Conservation (phyloP, 2,329 filamentous ascomycete species). For the Alternaria consortialis region DNA sequence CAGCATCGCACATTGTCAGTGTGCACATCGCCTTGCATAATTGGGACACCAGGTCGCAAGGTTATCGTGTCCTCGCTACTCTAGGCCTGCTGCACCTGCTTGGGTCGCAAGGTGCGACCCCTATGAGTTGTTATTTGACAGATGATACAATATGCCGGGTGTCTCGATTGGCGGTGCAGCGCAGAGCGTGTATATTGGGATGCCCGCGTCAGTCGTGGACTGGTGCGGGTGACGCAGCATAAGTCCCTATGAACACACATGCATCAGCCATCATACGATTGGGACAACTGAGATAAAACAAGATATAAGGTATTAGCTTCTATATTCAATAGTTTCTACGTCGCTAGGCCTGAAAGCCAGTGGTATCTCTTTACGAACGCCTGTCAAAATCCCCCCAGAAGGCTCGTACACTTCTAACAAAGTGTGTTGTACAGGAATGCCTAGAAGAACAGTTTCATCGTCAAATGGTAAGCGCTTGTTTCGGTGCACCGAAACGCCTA, state of each 20-base stretch:
- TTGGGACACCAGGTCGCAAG: slow-evolving; percentile 18
- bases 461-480: slow-evolving; percentile 22
- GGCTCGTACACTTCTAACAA: slow-evolving; percentile 42
- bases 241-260: not conserved
- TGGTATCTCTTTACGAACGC: slow-evolving; percentile 38
- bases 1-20: slow-evolving; percentile 28
- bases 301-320: slow-evolving; percentile 5
- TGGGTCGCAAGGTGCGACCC: slow-evolving; percentile 22
- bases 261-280: not conserved
- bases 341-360: slow-evolving; percentile 35
- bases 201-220: slow-evolving; percentile 26
- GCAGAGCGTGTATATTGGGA: slow-evolving; percentile 11
- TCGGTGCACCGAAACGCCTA: slow-evolving; percentile 31
- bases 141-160: slow-evolving; percentile 24
- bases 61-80: slow-evolving; percentile 30
- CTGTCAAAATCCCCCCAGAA: slow-evolving; percentile 22
- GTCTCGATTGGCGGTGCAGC: not conserved
- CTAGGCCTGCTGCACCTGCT: slow-evolving; percentile 25
- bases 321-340: slow-evolving; percentile 27
- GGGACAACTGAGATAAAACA: not conserved
- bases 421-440: slow-evolving; percentile 39
- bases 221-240: slow-evolving; percentile 18
- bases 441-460: slow-evolving; percentile 22
- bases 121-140: slow-evolving; percentile 26
- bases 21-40: slow-evolving; percentile 18